A percentile compares a stretch with the other conserved stretches of the same genome.
These are phyloP conservation scores for Globisporangium radiosum DNA, from an alignment of 352 stramenopile genomes.

Conservation along the genomic window DNA sequence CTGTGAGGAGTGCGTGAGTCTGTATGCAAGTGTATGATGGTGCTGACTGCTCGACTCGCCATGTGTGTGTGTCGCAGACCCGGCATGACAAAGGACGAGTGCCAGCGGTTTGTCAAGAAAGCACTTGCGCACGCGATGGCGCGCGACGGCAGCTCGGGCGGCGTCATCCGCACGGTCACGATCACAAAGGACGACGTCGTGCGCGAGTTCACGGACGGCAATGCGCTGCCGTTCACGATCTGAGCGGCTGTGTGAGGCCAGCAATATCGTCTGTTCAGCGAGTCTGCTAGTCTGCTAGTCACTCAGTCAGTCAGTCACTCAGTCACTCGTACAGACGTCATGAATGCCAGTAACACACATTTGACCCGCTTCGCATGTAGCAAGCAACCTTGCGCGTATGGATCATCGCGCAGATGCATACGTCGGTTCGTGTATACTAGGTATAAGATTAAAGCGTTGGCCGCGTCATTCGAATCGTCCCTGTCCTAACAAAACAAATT, in stretches of 20 bases:
- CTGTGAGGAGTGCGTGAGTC: neutral
- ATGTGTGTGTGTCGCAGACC: constrained; percentile 25
- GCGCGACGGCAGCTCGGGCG: constrained; percentile 96
- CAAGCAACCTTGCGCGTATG: too few species aligned
- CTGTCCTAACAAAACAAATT: constrained; percentile 68
- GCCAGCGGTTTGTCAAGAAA: constrained; percentile 93
- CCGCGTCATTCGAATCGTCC: too few species aligned
- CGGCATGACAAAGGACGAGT: constrained; percentile 97
- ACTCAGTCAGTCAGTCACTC: neutral
- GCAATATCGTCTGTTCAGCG: too few species aligned
- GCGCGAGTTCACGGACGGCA: constrained; percentile 90
- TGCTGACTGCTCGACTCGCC: constrained; percentile 4
- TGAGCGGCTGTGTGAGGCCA: constrained; percentile 20
- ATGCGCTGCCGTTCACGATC: constrained; percentile 87
- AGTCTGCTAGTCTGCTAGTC: neutral
- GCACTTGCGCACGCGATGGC: constrained; percentile 96
- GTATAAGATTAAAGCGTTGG: too few species aligned
- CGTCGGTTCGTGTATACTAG: too few species aligned
- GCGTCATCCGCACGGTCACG: constrained; percentile 95
- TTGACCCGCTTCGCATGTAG: too few species aligned
- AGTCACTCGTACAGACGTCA: neutral
- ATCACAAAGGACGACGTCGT: constrained; percentile 90
- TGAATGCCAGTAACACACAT: neutral
- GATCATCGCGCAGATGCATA: neutral
- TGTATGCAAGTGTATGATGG: neutral